Percentiles rank a stretch among this genome's conserved stretches.
Conservation (phyloP, 257 asterid species). For the Nicotiana paniculata region DNA sequence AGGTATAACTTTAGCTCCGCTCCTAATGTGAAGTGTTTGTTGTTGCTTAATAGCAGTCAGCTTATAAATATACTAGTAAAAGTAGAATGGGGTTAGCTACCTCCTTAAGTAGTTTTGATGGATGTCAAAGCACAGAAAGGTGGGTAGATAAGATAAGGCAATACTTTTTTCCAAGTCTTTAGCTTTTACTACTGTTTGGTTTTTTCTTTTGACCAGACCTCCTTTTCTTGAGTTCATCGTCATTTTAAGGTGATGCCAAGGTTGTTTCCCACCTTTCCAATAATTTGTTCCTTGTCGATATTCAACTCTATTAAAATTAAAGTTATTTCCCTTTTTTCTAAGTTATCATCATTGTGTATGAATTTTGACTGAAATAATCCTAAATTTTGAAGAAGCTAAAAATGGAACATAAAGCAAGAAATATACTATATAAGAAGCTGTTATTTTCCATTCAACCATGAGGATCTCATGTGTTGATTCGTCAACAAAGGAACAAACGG, state of each 20-base stretch:
- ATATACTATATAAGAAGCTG: not conserved
- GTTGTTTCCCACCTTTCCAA: conserved; percentile 3
- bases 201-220: conserved; percentile 3
- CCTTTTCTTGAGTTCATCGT: not conserved
- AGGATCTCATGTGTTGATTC: not conserved
- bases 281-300: not conserved
- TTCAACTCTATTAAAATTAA: not conserved
- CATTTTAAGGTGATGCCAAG: not conserved
- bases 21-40: not conserved
- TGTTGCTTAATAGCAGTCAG: no score
- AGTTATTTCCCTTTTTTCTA: not conserved
- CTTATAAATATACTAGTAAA: not conserved
- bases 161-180: not conserved
- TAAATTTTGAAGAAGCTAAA: not conserved
- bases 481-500: not conserved
- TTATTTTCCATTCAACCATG: not conserved
- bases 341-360: not conserved
- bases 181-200: not conserved
- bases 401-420: not conserved
- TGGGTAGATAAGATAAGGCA: conserved; percentile 13
- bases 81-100: not conserved
- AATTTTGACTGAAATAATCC: not conserved
- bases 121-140: not conserved
- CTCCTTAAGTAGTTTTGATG: not conserved
- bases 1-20: no score